phyloP scores from a whole-genome alignment of 2,329 filamentous ascomycete genomes.

The Pseudogymnoascus pannorum region DNA sequence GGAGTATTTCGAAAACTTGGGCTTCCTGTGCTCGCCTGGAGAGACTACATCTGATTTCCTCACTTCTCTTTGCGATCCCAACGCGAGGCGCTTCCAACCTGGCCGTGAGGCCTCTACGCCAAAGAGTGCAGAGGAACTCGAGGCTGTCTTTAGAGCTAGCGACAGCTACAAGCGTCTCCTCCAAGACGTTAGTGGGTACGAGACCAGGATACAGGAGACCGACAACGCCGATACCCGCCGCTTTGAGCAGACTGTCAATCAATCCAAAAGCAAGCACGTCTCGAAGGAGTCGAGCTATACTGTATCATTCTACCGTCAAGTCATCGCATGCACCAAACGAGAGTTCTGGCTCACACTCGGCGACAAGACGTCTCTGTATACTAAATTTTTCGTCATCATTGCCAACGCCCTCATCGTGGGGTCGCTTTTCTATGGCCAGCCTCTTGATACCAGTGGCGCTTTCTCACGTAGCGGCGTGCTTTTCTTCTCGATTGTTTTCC shows the following conservation, averaged over 20 bases:
- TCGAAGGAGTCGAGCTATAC: constrained; percentile 51
- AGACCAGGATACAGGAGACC: constrained; percentile 47
- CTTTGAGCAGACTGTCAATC: constrained; percentile 58
- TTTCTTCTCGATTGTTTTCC: constrained; percentile 58
- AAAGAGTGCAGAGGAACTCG: constrained; percentile 41
- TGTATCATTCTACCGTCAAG: constrained; percentile 45
- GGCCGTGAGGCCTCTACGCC: constrained; percentile 38
- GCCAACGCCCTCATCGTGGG: constrained; percentile 55
- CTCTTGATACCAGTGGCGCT: constrained; percentile 48
- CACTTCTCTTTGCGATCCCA: constrained; percentile 58
- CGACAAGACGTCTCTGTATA: constrained; percentile 45
- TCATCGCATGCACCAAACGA: constrained; percentile 47
- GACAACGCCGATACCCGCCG: constrained; percentile 53
- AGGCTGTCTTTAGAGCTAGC: constrained; percentile 64
- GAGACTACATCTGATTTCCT: constrained; percentile 60
- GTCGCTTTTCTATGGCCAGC: constrained; percentile 60
- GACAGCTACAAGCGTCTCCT: constrained; percentile 52
- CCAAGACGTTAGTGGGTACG: constrained; percentile 54
- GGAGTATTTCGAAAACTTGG: constrained; percentile 57
- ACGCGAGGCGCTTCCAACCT: constrained; percentile 54
- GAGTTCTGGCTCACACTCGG: constrained; percentile 61
- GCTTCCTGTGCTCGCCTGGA: constrained; percentile 54
- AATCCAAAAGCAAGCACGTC: constrained; percentile 58
- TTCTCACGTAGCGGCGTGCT: constrained; percentile 58
- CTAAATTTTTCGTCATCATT: constrained; percentile 45